A percentile compares a stretch with the other conserved stretches of the same genome.
Evolutionary conservation across 805 yeast genomes (phyloP).

Genomic region (Candida cerambycidarum): DNA sequence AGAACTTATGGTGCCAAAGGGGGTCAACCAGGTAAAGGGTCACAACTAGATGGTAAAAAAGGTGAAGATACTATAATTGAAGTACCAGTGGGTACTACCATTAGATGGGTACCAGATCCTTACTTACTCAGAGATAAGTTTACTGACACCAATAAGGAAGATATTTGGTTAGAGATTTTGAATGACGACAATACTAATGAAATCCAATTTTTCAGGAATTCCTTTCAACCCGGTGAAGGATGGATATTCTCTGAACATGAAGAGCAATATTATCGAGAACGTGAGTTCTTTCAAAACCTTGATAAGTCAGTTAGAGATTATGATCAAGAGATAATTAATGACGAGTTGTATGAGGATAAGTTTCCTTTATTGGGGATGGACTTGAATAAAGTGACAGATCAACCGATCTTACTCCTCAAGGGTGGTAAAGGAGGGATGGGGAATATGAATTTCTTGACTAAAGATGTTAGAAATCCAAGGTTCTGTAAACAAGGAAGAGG

Average conservation of each 20-base stretch:
- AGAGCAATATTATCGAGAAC: conserved; percentile 63
- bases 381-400: conserved; percentile 54
- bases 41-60: conserved; percentile 81
- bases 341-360: conserved; percentile 62
- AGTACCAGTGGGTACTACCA: conserved; percentile 89
- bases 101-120: conserved; percentile 84
- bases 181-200: conserved; percentile 4
- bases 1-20: conserved; percentile 68
- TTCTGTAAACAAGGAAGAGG: conserved; percentile 80
- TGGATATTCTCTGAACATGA: conserved; percentile 86
- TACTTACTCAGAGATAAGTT: conserved; percentile 35
- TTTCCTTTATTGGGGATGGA: conserved; percentile 87
- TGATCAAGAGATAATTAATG: conserved; percentile 56
- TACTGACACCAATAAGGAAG: conserved; percentile 13
- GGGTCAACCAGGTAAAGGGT: conserved; percentile 70
- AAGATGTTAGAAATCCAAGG: conserved; percentile 82
- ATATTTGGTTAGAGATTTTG: conserved; percentile 12
- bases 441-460: conserved; percentile 89
- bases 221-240: conserved; percentile 72
- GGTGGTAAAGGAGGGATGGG: conserved; percentile 98
- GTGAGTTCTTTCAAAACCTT: conserved; percentile 66
- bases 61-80: conserved; percentile 79
- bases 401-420: conserved; percentile 66
- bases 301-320: conserved; percentile 61
- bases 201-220: conserved; percentile 59